Conservation (phyloP, 192 early-diverging fungal species). For the Podila epigama region DNA sequence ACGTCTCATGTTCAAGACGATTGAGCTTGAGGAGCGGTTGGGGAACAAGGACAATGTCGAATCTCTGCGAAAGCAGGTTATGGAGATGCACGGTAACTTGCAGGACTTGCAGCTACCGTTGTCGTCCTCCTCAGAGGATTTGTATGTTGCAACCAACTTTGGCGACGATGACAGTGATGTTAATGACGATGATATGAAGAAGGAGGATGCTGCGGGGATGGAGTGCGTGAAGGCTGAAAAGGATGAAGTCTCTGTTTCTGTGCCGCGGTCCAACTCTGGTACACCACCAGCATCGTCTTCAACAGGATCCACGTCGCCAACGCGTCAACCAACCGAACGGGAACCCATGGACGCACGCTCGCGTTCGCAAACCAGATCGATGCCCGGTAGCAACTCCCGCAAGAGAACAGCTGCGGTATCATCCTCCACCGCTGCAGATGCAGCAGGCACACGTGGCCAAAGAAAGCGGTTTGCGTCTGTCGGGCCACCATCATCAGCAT, state of each 20-base stretch:
- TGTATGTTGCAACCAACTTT: neutral
- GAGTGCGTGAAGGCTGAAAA: neutral
- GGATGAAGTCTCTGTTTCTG: neutral
- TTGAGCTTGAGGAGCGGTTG: constrained; percentile 40
- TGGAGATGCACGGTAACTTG: constrained; percentile 38
- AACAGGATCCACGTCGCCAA: neutral
- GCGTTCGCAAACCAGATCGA: neutral
- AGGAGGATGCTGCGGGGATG: neutral
- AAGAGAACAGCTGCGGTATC: constrained; percentile 15
- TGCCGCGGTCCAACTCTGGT: neutral
- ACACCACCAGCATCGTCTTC: neutral
- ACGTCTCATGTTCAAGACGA: constrained; percentile 42
- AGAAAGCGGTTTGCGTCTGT: constrained; percentile 3
- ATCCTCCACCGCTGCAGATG: neutral
- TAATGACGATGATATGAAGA: too few relatives aligned
- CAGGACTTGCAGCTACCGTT: neutral
- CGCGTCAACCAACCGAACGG: neutral
- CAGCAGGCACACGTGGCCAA: neutral
- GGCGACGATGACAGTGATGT: constrained; percentile 12
- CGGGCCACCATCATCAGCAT: neutral
- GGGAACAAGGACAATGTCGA: constrained; percentile 49
- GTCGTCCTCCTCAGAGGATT: neutral
- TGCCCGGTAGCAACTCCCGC: neutral
- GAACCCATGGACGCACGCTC: neutral
- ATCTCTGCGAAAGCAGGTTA: constrained; percentile 38